phyloP scores from a whole-genome alignment of 169 alveolate genomes.

The Plasmodium fragile region DNA sequence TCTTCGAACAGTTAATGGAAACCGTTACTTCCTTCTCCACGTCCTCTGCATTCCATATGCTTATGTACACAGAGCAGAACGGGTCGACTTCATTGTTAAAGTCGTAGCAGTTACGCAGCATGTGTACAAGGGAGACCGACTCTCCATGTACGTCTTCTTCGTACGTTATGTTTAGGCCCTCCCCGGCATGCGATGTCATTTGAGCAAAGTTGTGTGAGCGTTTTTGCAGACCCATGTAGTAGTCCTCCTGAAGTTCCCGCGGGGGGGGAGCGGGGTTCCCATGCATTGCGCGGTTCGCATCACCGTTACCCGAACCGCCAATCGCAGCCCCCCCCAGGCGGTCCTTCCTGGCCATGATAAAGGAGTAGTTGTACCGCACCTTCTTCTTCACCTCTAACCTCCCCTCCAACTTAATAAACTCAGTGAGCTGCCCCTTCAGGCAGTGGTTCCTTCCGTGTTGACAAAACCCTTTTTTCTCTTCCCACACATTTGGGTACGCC shows the following conservation, averaged over 20 bases:
- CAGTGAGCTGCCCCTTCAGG: conserved; percentile 13
- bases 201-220: conserved; percentile 7
- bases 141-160: conserved; percentile 18
- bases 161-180: conserved; percentile 6
- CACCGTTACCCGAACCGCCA: neutral
- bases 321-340: neutral
- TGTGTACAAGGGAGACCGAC: conserved; percentile 43
- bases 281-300: neutral
- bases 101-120: conserved; percentile 41
- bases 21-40: conserved; percentile 31
- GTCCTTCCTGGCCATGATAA: conserved; percentile 24
- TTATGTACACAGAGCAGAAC: conserved; percentile 38
- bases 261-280: neutral
- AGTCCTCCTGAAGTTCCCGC: conserved; percentile 8
- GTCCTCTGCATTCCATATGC: conserved; percentile 67
- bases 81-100: conserved; percentile 11
- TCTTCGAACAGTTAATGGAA: conserved; percentile 16
- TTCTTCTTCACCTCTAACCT: neutral
- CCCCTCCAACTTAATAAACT: conserved; percentile 22
- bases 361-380: conserved; percentile 18
- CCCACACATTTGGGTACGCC: conserved; percentile 28
- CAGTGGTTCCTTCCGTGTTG: conserved; percentile 5
- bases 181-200: conserved; percentile 17
- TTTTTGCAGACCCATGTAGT: conserved; percentile 33
- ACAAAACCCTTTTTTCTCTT: conserved; percentile 28